Conservation (phyloP, 768 basidiomycete genomes). For the Pleurotus salmoneostramineus region DNA sequence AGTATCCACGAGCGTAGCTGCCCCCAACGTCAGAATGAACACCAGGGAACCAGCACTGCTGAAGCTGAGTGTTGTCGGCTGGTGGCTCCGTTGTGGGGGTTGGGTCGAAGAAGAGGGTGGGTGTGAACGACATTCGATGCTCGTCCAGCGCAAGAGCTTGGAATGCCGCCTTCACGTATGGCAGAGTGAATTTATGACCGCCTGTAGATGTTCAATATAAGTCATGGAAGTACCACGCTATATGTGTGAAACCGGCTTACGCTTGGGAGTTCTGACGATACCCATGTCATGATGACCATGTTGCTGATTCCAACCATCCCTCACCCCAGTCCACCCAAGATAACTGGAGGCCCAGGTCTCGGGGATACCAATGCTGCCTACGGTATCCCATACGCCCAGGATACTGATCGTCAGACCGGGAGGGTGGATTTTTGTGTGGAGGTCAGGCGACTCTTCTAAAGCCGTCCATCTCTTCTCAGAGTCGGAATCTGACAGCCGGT, state of each 20-base stretch:
- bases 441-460: not conserved
- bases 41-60: conserved; percentile 22
- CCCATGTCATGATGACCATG: not conserved
- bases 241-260: too few relatives aligned
- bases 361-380: not conserved
- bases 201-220: too few relatives aligned
- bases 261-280: not conserved
- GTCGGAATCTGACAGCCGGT: not conserved
- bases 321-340: not conserved
- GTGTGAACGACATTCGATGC: conserved; percentile 5
- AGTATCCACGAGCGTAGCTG: conserved; percentile 10
- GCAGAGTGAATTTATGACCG: not conserved
- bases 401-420: not conserved
- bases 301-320: not conserved
- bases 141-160: conserved; percentile 13
- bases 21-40: conserved; percentile 17
- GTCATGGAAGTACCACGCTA: too few relatives aligned
- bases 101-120: conserved; percentile 6
- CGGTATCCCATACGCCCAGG: not conserved
- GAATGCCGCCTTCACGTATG: conserved; percentile 3
- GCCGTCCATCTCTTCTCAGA: not conserved
- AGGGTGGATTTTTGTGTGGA: not conserved
- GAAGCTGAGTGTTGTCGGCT: not conserved
- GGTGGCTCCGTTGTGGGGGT: not conserved
- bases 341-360: not conserved